A percentile compares a stretch with the other conserved stretches of the same genome.
Conservation (phyloP, 768 basidiomycete genomes). For the Harrya chromipes region DNA sequence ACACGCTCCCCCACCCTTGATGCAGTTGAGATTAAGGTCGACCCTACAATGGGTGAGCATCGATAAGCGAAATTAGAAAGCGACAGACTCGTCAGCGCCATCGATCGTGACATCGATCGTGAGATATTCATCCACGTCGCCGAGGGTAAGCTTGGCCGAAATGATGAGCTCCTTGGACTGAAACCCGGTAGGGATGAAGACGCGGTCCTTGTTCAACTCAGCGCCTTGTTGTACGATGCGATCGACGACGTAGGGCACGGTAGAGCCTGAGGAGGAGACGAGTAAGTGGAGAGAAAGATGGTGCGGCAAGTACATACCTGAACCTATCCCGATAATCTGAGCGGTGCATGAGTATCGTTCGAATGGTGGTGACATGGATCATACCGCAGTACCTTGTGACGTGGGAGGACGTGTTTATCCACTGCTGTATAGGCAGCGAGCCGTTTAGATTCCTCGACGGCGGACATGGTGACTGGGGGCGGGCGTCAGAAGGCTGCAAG, state of each 20-base stretch:
- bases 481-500: not conserved
- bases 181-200: conserved; percentile 94
- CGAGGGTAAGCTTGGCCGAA: conserved; percentile 67
- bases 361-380: not conserved
- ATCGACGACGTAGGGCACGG: conserved; percentile 96
- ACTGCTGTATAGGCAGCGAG: conserved; percentile 95
- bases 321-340: conserved; percentile 86
- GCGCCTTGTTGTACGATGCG: conserved; percentile 82
- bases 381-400: conserved; percentile 68
- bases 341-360: not conserved
- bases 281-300: conserved; percentile 1
- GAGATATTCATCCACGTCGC: conserved; percentile 88
- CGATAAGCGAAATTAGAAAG: not conserved
- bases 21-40: conserved; percentile 81
- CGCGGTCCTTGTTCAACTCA: conserved; percentile 70
- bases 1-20: conserved; percentile 97
- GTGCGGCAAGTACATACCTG: conserved; percentile 44
- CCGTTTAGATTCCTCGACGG: conserved; percentile 79
- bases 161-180: conserved; percentile 97
- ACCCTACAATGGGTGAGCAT: conserved; percentile 50
- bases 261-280: conserved; percentile 57
- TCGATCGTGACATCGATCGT: conserved; percentile 95
- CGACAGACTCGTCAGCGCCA: conserved; percentile 89
- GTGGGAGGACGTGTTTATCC: conserved; percentile 73
- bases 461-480: conserved; percentile 29